Conservation (phyloP, 768 basidiomycete species). For the Pleurotus platypus region DNA sequence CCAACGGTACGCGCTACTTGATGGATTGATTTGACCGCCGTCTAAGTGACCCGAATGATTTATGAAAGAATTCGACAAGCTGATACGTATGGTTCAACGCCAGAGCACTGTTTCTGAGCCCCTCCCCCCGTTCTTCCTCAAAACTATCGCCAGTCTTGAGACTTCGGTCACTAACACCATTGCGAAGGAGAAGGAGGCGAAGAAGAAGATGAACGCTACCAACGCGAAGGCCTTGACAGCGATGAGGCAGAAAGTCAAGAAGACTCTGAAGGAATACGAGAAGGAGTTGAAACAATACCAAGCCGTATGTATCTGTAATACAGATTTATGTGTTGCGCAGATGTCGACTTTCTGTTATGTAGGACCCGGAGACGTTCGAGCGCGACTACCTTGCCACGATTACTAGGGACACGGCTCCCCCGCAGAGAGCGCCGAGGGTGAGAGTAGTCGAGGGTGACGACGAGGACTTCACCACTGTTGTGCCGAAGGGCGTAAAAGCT, state of each 20-base stretch:
- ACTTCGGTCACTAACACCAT: conserved; percentile 66
- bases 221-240: conserved; percentile 93
- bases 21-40: neutral
- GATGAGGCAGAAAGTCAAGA: conserved; percentile 98
- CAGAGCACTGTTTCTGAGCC: conserved; percentile 85
- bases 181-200: conserved; percentile 85
- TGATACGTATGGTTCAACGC: conserved; percentile 83
- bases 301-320: conserved; percentile 44
- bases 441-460: conserved; percentile 30
- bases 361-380: conserved; percentile 91
- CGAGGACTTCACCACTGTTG: conserved; percentile 87
- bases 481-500: conserved; percentile 75
- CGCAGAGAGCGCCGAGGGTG: conserved; percentile 28
- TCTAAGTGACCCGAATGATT: conserved; percentile 2
- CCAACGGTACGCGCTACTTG: conserved; percentile 59
- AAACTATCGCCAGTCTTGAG: conserved; percentile 73
- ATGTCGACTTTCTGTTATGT: conserved; percentile 5
- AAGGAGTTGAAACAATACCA: conserved; percentile 74
- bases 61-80: conserved; percentile 88
- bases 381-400: conserved; percentile 61
- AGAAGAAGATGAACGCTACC: conserved; percentile 95
- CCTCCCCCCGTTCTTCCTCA: conserved; percentile 83
- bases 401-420: conserved; percentile 29
- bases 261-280: conserved; percentile 87
- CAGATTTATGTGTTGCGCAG: neutral